Conservation (phyloP, 306 rosid genomes). For the Leucaena leucocephala region DNA sequence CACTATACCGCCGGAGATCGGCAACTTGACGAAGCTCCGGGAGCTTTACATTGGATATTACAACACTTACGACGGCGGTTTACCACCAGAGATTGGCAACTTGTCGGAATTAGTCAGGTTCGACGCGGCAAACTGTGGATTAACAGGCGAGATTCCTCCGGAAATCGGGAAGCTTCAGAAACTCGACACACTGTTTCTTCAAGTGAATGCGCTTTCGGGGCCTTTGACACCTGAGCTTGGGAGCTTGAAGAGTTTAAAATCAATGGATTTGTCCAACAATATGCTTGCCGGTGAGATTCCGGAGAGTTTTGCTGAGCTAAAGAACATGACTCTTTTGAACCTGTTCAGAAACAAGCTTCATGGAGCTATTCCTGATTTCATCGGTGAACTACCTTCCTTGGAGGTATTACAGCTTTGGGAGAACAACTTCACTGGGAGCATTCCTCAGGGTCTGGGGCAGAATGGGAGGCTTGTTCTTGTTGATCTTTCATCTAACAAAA, state of each 20-base stretch:
- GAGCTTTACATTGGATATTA: constrained; percentile 88
- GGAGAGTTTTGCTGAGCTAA: constrained; percentile 57
- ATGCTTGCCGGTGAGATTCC: constrained; percentile 77
- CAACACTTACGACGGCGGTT: constrained; percentile 68
- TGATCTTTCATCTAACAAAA: constrained; percentile 84
- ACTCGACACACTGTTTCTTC: constrained; percentile 80
- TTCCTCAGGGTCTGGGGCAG: constrained; percentile 72
- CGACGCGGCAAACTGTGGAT: constrained; percentile 83
- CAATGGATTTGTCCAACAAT: constrained; percentile 91
- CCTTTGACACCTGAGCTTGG: constrained; percentile 74
- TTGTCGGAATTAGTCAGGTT: constrained; percentile 62
- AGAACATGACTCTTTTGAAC: constrained; percentile 77
- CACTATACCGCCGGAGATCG: constrained; percentile 68
- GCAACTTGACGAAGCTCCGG: constrained; percentile 57
- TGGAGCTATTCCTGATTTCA: constrained; percentile 86
- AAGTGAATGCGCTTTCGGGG: constrained; percentile 86
- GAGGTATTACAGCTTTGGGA: constrained; percentile 94
- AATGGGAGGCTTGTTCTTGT: constrained; percentile 74
- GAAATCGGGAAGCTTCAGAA: constrained; percentile 71
- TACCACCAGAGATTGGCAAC: constrained; percentile 83
- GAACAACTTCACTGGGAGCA: constrained; percentile 83
- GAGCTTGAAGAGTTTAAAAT: constrained; percentile 59
- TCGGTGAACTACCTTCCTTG: constrained; percentile 72
- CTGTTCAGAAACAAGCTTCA: constrained; percentile 86
- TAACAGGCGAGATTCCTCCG: constrained; percentile 80